Conservation (phyloP, 1,139 yeast species). For the Pichia cactophila region DNA sequence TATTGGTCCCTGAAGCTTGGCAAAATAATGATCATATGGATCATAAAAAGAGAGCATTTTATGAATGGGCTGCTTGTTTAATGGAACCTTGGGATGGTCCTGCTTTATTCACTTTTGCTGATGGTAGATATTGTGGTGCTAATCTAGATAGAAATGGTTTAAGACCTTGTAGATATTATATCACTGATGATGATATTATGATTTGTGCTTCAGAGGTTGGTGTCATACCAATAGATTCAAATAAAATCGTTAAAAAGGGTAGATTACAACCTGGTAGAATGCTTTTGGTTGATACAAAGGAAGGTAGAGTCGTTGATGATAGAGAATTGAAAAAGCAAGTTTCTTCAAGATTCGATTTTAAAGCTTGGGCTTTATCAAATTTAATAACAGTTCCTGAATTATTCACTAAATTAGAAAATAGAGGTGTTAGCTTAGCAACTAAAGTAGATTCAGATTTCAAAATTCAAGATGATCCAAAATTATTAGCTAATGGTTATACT, state of each 20-base stretch:
- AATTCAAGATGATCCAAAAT: constrained; percentile 75
- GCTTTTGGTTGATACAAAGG: constrained; percentile 89
- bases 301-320: constrained; percentile 90
- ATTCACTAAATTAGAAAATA: constrained; percentile 45
- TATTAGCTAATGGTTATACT: constrained; percentile 85
- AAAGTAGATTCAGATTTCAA: constrained; percentile 32
- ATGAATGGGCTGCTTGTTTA: constrained; percentile 98
- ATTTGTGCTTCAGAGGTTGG: constrained; percentile 99
- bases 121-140: constrained; percentile 97
- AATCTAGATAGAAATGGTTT: constrained; percentile 94
- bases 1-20: constrained; percentile 98
- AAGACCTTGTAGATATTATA: constrained; percentile 96
- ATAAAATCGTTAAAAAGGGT: constrained; percentile 76
- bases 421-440: constrained; percentile 35
- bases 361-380: constrained; percentile 86
- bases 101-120: constrained; percentile 92
- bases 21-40: constrained; percentile 83
- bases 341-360: constrained; percentile 83
- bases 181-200: constrained; percentile 90
- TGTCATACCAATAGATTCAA: constrained; percentile 84
- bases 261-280: constrained; percentile 94
- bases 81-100: constrained; percentile 99
- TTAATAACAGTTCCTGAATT: constrained; percentile 78
- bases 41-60: constrained; percentile 86
- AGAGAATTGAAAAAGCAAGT: constrained; percentile 76